A percentile compares a stretch with the other conserved stretches of the same genome.
Conservation (phyloP, 768 basidiomycete species). For the Collybia mongolica region DNA sequence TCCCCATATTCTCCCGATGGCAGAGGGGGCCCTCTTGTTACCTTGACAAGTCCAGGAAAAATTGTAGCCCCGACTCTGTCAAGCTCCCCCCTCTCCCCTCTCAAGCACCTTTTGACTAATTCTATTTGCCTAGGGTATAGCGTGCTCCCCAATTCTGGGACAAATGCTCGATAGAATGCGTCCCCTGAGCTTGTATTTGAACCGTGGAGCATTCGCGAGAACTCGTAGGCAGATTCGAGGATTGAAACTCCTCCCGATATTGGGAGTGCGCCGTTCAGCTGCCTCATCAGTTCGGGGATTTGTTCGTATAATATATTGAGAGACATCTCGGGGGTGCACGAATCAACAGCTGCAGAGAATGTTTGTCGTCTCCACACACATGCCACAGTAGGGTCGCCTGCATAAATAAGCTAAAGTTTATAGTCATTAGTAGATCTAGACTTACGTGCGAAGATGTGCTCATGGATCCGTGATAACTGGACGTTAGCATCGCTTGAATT, state of each 20-base stretch:
- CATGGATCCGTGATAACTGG: slow-evolving; percentile 84
- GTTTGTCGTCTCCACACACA: slow-evolving; percentile 89
- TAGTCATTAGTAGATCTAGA: slow-evolving; percentile 10
- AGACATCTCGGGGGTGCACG: slow-evolving; percentile 71
- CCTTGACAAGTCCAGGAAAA: slow-evolving; percentile 87
- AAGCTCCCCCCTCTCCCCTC: slow-evolving; percentile 68
- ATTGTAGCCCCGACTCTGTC: slow-evolving; percentile 83
- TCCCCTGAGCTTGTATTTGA: slow-evolving; percentile 60
- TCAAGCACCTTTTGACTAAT: slow-evolving; percentile 78
- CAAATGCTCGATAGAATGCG: slow-evolving; percentile 84
- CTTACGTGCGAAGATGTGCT: slow-evolving; percentile 83
- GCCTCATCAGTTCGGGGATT: slow-evolving; percentile 59
- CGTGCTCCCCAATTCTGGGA: slow-evolving; percentile 75
- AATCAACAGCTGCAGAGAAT: slow-evolving; percentile 82
- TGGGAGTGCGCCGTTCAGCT: slow-evolving; percentile 46
- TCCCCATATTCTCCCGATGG: slow-evolving; percentile 39
- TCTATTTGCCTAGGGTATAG: slow-evolving; percentile 82
- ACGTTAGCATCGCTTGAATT: slow-evolving; percentile 83
- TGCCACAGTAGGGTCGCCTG: slow-evolving; percentile 87
- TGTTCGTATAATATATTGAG: slow-evolving; percentile 67
- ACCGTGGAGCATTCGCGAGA: slow-evolving; percentile 86
- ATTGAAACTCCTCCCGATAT: slow-evolving; percentile 51
- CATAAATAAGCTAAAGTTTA: neutral
- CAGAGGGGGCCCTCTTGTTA: slow-evolving; percentile 42
- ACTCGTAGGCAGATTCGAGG: slow-evolving; percentile 72